Base-by-base conservation (phyloP, 805 yeast genomes). In the Cyberlindnera saturnus region DNA sequence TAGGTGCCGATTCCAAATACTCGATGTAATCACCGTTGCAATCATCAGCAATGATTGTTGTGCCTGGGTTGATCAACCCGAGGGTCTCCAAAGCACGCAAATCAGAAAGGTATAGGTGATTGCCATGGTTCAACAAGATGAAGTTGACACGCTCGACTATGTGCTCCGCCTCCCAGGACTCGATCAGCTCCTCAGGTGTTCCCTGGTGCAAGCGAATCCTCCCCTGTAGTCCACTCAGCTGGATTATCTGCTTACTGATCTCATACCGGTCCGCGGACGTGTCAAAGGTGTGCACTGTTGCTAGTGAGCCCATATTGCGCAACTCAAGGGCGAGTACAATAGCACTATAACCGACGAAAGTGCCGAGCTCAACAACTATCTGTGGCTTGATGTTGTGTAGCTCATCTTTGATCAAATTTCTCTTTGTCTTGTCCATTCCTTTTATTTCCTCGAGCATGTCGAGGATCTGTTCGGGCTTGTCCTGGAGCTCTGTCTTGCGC, bases 81-180 rank as follows among this genome's bases (percentile, higher is more conserved):
- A 67, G 48, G 0, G 71, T 49, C 46, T 72, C 77, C 32, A 70
- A 48, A 9, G 34, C 30, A 9, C 40, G 17, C 17, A 38, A 17
- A n/a, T 19, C 40, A 6, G 16, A 17, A 13, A 36, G 26, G 32
- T 36, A 36, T 9, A 17, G 38, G 14, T 59, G 60, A 42, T 66
- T 66, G 52, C 59, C 53, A 46, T 71, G 76, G 51, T 72, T 72
- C 38, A 72, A 58, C 41, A 72, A 64, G 4, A 67, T 51, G 33
- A 70, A 52, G 42, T 69, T 74, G 1, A 66, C 48, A 16, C 37
- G 33, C 11, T 48, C 53, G 3, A 54, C 17, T 10, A 38, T n/a
- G 34, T 63, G n/a, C 47, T 31, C 35, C 14, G 34, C 32, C 1
- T 40, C 9, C 16, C 53, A 36, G 6, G 29, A 16, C 15, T 48